Evolutionary conservation across 2,329 filamentous ascomycete species (phyloP).

Genomic region (Pseudocercospora vitis): DNA sequence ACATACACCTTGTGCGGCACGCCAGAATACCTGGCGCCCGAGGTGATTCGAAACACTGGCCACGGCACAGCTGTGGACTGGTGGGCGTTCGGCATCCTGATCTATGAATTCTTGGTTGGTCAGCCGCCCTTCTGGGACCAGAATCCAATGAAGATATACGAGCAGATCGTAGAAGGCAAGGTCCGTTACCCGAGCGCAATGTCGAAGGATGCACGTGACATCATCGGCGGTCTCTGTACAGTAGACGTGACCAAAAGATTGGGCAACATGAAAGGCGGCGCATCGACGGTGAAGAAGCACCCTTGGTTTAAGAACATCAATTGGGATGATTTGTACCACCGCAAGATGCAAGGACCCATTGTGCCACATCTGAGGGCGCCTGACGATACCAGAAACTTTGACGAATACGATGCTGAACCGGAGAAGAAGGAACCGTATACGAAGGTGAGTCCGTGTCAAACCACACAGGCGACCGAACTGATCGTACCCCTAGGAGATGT

Average conservation of each 20-base stretch:
- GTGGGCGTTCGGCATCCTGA: slow-evolving; percentile 82
- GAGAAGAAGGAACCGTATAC: slow-evolving; percentile 66
- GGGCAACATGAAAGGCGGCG: slow-evolving; percentile 75
- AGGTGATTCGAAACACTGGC: slow-evolving; percentile 80
- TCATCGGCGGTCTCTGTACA: slow-evolving; percentile 74
- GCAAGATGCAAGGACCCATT: slow-evolving; percentile 67
- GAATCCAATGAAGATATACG: slow-evolving; percentile 84
- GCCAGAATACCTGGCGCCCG: slow-evolving; percentile 79
- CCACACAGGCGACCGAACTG: background rate
- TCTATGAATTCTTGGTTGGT: slow-evolving; percentile 81
- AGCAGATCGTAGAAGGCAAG: slow-evolving; percentile 75
- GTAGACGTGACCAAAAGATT: slow-evolving; percentile 75
- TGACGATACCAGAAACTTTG: slow-evolving; percentile 78
- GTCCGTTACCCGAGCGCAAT: slow-evolving; percentile 70
- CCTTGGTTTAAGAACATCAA: slow-evolving; percentile 72
- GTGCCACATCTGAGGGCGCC: slow-evolving; percentile 70
- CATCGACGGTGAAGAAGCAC: slow-evolving; percentile 69
- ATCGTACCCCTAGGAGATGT: slow-evolving; percentile 53
- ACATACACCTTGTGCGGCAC: slow-evolving; percentile 83
- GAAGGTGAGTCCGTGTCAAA: slow-evolving; percentile 43
- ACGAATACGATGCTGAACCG: slow-evolving; percentile 77
- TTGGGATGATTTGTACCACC: slow-evolving; percentile 70
- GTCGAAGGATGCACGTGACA: slow-evolving; percentile 67
- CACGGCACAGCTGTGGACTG: slow-evolving; percentile 75
- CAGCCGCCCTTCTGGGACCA: slow-evolving; percentile 87